phyloP scores from a whole-genome alignment of 306 rosid species.

The Psophocarpus tetragonolobus region DNA sequence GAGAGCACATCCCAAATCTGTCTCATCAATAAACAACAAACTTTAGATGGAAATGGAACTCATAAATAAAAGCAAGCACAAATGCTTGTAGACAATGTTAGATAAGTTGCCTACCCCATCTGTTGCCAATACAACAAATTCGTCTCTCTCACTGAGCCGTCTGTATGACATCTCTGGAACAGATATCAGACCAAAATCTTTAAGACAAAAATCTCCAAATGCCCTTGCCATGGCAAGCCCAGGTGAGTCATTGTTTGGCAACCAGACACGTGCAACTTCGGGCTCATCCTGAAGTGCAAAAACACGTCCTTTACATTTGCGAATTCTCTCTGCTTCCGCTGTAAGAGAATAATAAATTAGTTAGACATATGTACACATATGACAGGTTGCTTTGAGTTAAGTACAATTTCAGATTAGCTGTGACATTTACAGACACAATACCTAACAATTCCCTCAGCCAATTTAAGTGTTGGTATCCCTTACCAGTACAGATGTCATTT shows the following conservation, averaged over 20 bases:
- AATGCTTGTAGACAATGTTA: not conserved
- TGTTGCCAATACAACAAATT: slow-evolving; percentile 89
- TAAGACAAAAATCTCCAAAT: slow-evolving; percentile 97
- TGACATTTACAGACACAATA: not conserved
- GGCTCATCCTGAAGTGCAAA: slow-evolving; percentile 98
- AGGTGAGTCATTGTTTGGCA: slow-evolving; percentile 90
- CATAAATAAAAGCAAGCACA: not conserved
- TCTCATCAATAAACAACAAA: not conserved
- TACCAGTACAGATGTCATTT: not conserved
- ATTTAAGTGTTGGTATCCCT: not conserved
- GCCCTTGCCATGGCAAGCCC: slow-evolving; percentile 99
- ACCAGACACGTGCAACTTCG: slow-evolving; percentile 94
- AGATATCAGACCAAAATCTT: slow-evolving; percentile 94
- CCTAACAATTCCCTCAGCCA: not conserved
- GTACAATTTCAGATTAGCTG: not conserved
- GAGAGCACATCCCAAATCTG: slow-evolving; percentile 99
- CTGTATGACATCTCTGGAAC: slow-evolving; percentile 86
- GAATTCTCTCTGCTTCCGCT: slow-evolving; percentile 98
- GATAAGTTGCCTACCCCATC: slow-evolving; percentile 74
- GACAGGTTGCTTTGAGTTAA: not conserved
- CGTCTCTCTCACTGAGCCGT: slow-evolving; percentile 69
- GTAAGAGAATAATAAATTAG: slow-evolving; percentile 18
- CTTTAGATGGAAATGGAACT: slow-evolving; percentile 11
- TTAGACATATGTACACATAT: not conserved
- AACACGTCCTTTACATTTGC: slow-evolving; percentile 86